These are phyloP conservation scores for Blastocystis sp. DNA, from an alignment of 352 stramenopile species.

Conservation along the genomic window DNA sequence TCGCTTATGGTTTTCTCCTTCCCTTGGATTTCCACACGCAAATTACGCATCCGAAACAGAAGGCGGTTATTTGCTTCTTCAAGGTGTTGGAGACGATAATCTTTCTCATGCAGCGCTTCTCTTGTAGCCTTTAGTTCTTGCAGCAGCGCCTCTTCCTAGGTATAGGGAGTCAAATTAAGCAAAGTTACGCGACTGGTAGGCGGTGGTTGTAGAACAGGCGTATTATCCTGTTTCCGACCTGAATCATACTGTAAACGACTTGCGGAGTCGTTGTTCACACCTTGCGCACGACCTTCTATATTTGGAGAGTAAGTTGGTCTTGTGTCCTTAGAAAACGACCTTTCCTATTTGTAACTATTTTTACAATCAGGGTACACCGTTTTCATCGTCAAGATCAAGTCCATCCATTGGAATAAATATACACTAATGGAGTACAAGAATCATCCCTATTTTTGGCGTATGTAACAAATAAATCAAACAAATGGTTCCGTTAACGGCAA, in stretches of 20 bases:
- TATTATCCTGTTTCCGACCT: not conserved
- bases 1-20: constrained; percentile 39
- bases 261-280: not conserved
- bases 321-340: not conserved
- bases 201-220: not conserved
- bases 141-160: not conserved
- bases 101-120: constrained; percentile 11
- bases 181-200: not conserved
- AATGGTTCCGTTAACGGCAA: not conserved
- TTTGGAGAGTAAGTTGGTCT: not conserved
- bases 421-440: not conserved
- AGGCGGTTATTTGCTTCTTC: constrained; percentile 52
- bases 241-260: not conserved
- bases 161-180: not conserved
- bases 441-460: not conserved
- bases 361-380: not conserved
- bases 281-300: not conserved
- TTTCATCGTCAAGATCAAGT: constrained; percentile 42
- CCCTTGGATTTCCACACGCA: constrained; percentile 18
- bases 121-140: constrained; percentile 13
- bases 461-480: not conserved
- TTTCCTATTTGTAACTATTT: not conserved
- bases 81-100: constrained; percentile 14
- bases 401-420: constrained; percentile 23
- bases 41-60: constrained; percentile 49